phyloP scores from a whole-genome alignment of 495 filamentous ascomycete species.

The Daldinia caldariorum region DNA sequence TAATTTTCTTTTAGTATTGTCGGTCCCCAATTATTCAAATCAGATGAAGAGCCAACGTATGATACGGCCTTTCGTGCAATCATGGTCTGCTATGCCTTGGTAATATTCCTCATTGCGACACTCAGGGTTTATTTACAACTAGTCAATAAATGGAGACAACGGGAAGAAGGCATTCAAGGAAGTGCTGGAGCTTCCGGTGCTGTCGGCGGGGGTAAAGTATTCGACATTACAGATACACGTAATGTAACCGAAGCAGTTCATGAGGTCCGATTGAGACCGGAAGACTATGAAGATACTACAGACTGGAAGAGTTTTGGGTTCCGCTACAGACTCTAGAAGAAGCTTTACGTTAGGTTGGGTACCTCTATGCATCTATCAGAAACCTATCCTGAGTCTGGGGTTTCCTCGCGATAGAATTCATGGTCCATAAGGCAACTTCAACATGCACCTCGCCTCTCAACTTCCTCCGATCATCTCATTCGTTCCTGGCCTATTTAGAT shows the following conservation, averaged over 20 bases:
- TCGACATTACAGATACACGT: slow-evolving; percentile 43
- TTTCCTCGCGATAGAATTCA: neutral
- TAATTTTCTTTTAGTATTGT: slow-evolving; percentile 37
- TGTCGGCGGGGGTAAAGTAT: slow-evolving; percentile 57
- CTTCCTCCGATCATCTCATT: neutral
- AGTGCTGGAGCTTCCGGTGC: slow-evolving; percentile 54
- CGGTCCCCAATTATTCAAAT: slow-evolving; percentile 50
- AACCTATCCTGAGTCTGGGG: neutral
- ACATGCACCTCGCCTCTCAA: neutral
- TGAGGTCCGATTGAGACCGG: slow-evolving; percentile 52
- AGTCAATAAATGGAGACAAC: slow-evolving; percentile 53
- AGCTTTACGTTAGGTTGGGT: too few species aligned
- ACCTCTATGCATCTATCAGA: neutral
- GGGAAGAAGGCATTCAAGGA: slow-evolving; percentile 54
- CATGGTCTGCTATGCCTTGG: slow-evolving; percentile 62
- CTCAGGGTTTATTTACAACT: slow-evolving; percentile 56
- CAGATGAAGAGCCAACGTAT: slow-evolving; percentile 47
- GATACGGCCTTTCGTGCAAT: slow-evolving; percentile 62
- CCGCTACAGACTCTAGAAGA: slow-evolving; percentile 55
- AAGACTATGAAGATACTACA: slow-evolving; percentile 63
- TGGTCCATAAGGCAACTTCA: neutral
- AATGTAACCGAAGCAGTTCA: slow-evolving; percentile 46
- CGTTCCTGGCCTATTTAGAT: neutral
- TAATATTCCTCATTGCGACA: slow-evolving; percentile 50
- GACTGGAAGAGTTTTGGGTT: slow-evolving; percentile 64